Conservation (phyloP, 2,329 filamentous ascomycete species). For the Aspergillus chevalieri region DNA sequence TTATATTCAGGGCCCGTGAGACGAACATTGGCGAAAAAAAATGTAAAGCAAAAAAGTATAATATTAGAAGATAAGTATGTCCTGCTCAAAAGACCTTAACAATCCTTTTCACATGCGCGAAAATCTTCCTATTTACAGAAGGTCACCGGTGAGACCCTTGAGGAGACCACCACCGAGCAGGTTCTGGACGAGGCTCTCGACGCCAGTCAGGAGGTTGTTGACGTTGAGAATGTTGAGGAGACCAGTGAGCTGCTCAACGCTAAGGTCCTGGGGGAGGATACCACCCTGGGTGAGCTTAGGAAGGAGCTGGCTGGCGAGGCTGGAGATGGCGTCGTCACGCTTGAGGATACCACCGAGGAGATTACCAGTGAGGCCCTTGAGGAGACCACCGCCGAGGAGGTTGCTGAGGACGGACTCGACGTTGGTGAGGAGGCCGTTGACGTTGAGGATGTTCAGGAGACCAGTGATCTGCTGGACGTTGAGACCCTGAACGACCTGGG, state of each 20-base stretch:
- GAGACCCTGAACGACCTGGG: background rate
- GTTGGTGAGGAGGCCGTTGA: constrained; percentile 4
- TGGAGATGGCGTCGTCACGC: constrained; percentile 8
- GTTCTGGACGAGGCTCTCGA: constrained; percentile 6
- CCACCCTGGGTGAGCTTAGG: background rate
- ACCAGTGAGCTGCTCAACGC: background rate
- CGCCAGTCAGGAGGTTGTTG: constrained; percentile 7
- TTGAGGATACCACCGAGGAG: constrained; percentile 1
- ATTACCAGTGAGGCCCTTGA: constrained; percentile 11
- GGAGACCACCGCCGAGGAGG: background rate
- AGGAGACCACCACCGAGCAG: background rate
- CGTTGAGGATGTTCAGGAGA: constrained; percentile 1
- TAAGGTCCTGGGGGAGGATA: background rate
- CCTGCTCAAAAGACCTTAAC: no score
- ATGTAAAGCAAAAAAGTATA: no score
- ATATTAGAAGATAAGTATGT: no score
- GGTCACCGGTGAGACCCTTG: constrained; percentile 3
- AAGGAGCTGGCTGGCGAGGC: constrained; percentile 8
- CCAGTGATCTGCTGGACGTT: background rate
- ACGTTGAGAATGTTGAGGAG: background rate
- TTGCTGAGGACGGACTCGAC: constrained; percentile 8
- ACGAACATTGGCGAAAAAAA: no score
- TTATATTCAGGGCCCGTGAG: no score
- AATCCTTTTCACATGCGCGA: background rate
- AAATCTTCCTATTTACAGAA: constrained; percentile 1